Base-by-base conservation (phyloP, 2,329 filamentous ascomycete species). In the Fusarium sp. region DNA sequence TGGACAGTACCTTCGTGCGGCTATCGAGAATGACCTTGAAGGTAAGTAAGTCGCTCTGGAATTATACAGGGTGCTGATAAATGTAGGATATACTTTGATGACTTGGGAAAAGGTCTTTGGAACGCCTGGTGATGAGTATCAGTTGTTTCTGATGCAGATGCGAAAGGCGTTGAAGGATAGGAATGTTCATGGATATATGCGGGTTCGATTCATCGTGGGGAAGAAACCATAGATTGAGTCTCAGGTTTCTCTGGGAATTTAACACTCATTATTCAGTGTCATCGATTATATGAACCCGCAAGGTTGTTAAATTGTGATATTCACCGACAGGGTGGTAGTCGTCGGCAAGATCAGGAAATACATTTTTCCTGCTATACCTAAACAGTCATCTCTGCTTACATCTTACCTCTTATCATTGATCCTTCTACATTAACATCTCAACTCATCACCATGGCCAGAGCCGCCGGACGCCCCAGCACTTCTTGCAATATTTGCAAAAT, bases 401-500 rank as follows among this genome's bases (percentile, higher is more conserved):
- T 25, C 20, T 25, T 9, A 11, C 9, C 20, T 44, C 3, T 44
- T 18, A 2, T 16, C 14, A 4, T 9, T 16, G 4, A 16, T 44
- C 22, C 4, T 24, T 24, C 8, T n/a, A 6, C 18, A 3, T 8
- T 8, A 12, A 8, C 10, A 9, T 15, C 7, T 22, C 43, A 27
- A 8, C 12, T 3, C 8, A 18, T 32, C 5, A 20, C 24, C 1
- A 69, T 69, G 66, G 15, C 30, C 1, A 46, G 40, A 27, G 3
- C 29, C 2, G 49, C 57, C 0, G 71, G 71, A 3, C 66, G 71
- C 0, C 71, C 71, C 0, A 70, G 66, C 6, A 73, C 55, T 3
- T 71, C 72, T 1, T 74, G 72, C 1, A 25, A 40, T 4, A 22
- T 59, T 11, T 73, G 72, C n/a, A 73, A 66, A n/a, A 42, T 30